Conservation (phyloP, 176 grass and related monocot species). For the Oryza rufipogon region DNA sequence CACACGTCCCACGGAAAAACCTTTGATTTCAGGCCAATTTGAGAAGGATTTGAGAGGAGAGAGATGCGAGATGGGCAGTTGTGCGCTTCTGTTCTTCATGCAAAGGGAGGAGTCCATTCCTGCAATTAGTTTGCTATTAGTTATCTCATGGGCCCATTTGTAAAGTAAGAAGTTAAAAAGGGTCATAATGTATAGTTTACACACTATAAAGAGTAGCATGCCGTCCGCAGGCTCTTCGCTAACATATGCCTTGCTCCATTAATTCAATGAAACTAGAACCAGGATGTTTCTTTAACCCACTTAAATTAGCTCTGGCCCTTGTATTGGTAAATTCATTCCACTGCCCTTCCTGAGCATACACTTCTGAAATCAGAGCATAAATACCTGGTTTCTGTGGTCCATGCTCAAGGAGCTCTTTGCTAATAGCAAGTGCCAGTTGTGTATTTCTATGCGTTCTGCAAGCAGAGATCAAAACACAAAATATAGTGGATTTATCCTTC, state of each 20-base stretch:
- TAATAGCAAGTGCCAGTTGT: conserved; percentile 51
- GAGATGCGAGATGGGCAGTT: not conserved
- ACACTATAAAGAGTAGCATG: not conserved
- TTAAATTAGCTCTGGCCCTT: conserved; percentile 48
- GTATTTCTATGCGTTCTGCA: conserved; percentile 63
- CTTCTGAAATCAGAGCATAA: conserved; percentile 66
- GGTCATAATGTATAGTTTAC: not conserved
- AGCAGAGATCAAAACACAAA: conserved; percentile 62
- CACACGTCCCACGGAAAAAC: too few relatives aligned
- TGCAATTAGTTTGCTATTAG: not conserved
- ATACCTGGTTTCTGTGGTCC: conserved; percentile 50
- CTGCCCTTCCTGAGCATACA: conserved; percentile 57
- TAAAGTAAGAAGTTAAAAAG: not conserved
- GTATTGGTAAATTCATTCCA: conserved; percentile 60
- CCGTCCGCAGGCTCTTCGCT: not conserved
- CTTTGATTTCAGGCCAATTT: not conserved
- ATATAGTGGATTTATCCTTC: conserved; percentile 45
- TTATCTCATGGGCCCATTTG: not conserved
- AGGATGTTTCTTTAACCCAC: conserved; percentile 53
- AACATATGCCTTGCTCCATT: conserved; percentile 21
- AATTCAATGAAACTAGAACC: conserved; percentile 67
- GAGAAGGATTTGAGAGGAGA: not conserved
- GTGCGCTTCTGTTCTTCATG: not conserved
- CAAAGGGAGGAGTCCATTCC: not conserved
- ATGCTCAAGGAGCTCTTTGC: conserved; percentile 51